Conservation (phyloP, 2,329 filamentous ascomycete species). For the Paracoccidioides lutzii region DNA sequence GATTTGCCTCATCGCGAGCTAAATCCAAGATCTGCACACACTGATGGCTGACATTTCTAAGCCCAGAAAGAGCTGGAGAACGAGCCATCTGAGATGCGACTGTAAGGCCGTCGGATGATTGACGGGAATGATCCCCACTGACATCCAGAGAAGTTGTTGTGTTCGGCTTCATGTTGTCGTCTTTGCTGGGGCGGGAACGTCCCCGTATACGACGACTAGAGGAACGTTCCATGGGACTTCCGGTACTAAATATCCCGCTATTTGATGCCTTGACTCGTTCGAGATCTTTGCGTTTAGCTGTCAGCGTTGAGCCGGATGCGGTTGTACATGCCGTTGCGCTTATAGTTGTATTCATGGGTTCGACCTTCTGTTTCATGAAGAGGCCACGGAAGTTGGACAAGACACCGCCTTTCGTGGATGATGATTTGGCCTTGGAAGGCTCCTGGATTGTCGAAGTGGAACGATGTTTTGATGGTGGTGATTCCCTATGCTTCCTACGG, state of each 20-base stretch:
- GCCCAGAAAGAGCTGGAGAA: slow-evolving; percentile 9
- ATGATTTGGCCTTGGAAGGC: slow-evolving; percentile 1
- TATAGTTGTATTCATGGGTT: slow-evolving; percentile 1
- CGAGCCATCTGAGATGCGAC: not conserved
- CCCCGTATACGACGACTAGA: not conserved
- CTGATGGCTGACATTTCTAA: slow-evolving; percentile 8
- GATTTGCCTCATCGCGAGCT: slow-evolving; percentile 9
- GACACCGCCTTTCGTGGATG: slow-evolving; percentile 7
- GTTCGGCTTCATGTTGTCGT: not conserved
- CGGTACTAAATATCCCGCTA: not conserved
- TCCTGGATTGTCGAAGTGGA: not conserved
- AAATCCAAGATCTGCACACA: slow-evolving; percentile 12
- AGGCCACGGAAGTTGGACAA: slow-evolving; percentile 13
- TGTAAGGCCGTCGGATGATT: not conserved
- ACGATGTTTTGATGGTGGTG: not conserved
- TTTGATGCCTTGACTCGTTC: not conserved
- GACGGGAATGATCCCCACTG: not conserved
- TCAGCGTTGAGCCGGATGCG: not conserved
- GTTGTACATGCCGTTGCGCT: too few relatives aligned
- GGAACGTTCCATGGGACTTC: not conserved
- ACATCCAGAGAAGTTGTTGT: not conserved
- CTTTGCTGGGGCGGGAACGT: not conserved
- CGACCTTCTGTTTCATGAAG: slow-evolving; percentile 11
- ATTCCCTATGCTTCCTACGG: not conserved
- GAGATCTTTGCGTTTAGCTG: slow-evolving; percentile 1